These are phyloP conservation scores for Solanum aculeatissimum DNA, from an alignment of 305 asterid genomes.

Conservation along the genomic window DNA sequence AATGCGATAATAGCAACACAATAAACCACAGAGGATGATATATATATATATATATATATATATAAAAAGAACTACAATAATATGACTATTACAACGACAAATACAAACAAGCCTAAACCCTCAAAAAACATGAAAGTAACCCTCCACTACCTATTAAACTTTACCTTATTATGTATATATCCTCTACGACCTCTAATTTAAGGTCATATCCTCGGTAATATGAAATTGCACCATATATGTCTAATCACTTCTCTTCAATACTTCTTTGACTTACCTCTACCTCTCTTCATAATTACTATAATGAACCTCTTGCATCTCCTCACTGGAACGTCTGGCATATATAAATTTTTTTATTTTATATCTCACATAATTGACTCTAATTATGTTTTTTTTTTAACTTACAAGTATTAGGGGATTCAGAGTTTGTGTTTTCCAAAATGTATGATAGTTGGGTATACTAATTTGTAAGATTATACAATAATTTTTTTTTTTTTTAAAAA, in stretches of 20 bases:
- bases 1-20: not conserved
- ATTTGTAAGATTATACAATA: no score
- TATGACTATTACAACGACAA: no score
- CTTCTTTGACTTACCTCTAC: no score
- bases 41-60: no score
- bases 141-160: not conserved
- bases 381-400: no score
- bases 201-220: no score
- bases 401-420: not conserved
- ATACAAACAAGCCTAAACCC: not conserved
- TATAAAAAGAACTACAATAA: no score
- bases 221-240: not conserved
- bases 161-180: not conserved
- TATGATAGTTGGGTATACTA: no score
- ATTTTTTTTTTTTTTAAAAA: no score
- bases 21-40: not conserved
- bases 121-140: no score
- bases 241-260: not conserved
- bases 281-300: not conserved
- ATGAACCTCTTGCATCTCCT: not conserved
- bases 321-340: not conserved
- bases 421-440: not conserved
- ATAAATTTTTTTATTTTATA: no score
- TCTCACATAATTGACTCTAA: no score
- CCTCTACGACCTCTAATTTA: not conserved